Conservation (phyloP, 2,329 filamentous ascomycete species). For the Tolypocladium ovalisporum region DNA sequence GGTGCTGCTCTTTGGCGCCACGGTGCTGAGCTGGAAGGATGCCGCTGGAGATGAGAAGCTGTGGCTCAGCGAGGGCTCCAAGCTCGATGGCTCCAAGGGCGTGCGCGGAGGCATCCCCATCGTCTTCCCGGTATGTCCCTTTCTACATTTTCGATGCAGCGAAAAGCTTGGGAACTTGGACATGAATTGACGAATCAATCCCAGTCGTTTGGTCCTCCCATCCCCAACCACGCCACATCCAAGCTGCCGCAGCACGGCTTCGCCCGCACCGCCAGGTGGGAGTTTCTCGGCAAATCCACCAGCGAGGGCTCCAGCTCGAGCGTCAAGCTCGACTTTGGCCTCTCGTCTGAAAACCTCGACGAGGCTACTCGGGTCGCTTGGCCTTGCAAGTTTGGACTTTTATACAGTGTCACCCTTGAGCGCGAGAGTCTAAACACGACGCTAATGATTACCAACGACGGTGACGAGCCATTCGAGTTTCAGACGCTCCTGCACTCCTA, state of each 20-base stretch:
- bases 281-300: slow-evolving; percentile 78
- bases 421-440: slow-evolving; percentile 67
- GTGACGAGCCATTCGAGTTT: slow-evolving; percentile 73
- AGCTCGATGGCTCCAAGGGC: slow-evolving; percentile 76
- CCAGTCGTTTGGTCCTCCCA: slow-evolving; percentile 76
- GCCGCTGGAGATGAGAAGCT: slow-evolving; percentile 69
- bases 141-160: background rate
- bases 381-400: slow-evolving; percentile 78
- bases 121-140: slow-evolving; percentile 69
- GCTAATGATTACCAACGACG: slow-evolving; percentile 83
- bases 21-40: slow-evolving; percentile 88
- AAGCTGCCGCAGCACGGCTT: slow-evolving; percentile 89
- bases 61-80: slow-evolving; percentile 71
- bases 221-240: slow-evolving; percentile 66
- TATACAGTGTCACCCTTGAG: slow-evolving; percentile 84
- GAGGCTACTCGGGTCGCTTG: slow-evolving; percentile 61
- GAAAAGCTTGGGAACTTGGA: background rate
- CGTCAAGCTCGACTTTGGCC: slow-evolving; percentile 92
- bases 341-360: slow-evolving; percentile 62
- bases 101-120: slow-evolving; percentile 87
- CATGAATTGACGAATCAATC: background rate
- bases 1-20: slow-evolving; percentile 83
- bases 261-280: slow-evolving; percentile 81
- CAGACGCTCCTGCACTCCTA: slow-evolving; percentile 91
- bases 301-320: slow-evolving; percentile 45